Conservation (phyloP, 805 yeast genomes). For the Starmerella bombicola region DNA sequence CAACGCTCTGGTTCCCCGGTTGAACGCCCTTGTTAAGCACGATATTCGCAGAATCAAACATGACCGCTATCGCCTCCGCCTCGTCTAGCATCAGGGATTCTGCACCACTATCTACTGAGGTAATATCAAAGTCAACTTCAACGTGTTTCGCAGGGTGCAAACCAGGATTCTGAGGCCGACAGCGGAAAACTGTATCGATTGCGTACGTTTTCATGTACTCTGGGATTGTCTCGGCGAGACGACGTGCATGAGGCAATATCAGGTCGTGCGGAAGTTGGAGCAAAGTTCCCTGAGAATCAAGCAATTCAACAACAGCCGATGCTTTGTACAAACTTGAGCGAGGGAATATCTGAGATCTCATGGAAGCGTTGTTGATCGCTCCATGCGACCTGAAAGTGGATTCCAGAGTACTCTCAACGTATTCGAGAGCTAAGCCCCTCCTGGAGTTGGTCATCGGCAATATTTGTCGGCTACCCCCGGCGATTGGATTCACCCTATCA, state of each 20-base stretch:
- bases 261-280: constrained; percentile 81
- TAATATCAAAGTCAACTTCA: constrained; percentile 78
- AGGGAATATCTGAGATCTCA: constrained; percentile 61
- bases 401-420: constrained; percentile 49
- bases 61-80: constrained; percentile 76
- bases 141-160: constrained; percentile 66
- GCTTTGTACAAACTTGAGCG: constrained; percentile 57
- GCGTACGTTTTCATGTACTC: constrained; percentile 51
- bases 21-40: constrained; percentile 28
- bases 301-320: constrained; percentile 60
- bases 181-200: constrained; percentile 67
- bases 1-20: not conserved
- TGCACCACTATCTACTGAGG: constrained; percentile 33
- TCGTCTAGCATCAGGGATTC: constrained; percentile 44
- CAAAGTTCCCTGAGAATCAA: constrained; percentile 79
- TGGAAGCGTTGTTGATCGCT: constrained; percentile 57
- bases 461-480: constrained; percentile 12
- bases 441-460: constrained; percentile 1
- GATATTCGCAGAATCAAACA: constrained; percentile 52
- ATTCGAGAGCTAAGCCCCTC: constrained; percentile 35
- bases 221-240: constrained; percentile 52
- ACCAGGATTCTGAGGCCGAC: constrained; percentile 11
- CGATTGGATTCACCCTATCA: constrained; percentile 33
- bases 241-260: constrained; percentile 79
- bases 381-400: constrained; percentile 68